Base-by-base conservation (phyloP, 1,284 basidiomycete species). In the Irpex sp. region DNA sequence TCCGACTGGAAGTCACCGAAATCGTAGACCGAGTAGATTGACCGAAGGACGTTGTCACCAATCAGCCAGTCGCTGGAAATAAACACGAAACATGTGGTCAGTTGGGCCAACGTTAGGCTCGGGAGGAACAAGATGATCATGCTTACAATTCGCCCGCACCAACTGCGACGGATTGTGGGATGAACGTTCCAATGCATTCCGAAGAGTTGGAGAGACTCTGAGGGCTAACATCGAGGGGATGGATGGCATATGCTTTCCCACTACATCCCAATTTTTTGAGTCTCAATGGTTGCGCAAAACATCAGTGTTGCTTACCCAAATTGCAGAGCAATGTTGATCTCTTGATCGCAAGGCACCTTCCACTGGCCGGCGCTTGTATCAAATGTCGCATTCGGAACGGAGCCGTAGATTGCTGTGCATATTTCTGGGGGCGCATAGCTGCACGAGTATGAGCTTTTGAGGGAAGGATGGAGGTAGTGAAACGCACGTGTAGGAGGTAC, bases 11-110 rank as follows among this genome's bases (percentile, higher is more conserved):
- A 91, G 74, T 93, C 89, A 21, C 93, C 93, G 70, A 91, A 93
- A 73, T 94, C 89, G 72, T 94, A 95, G 58, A 94, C 77, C 14
- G 91, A 84, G 75, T 94, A 94, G 48, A 91, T 76, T 7, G 91
- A 91, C 59, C 93, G 90, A 62, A 93, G 80, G 71, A 91, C 81
- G 68, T 89, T 91, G 73, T 90, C 90, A 37, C 93, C 93, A 54
- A 94, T 74, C 58, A 94, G 78, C 85, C 87, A 88, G 69, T 92
- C 90, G 69, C 88, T 91, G 64, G 21, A 61, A 35, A 42, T 51
- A 12, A 42, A 12, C 39, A 23, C 4, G 39, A 42, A 42, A 9
- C 39, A 61, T 57, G 54, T 18, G 48, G 45, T 59, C 19, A 61
- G 60, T 55, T 16, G 39, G 39, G 16, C 16, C 10, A 42, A 42